Evolutionary conservation across 768 basidiomycete species (phyloP).

Genomic region (Amanita phalloides): DNA sequence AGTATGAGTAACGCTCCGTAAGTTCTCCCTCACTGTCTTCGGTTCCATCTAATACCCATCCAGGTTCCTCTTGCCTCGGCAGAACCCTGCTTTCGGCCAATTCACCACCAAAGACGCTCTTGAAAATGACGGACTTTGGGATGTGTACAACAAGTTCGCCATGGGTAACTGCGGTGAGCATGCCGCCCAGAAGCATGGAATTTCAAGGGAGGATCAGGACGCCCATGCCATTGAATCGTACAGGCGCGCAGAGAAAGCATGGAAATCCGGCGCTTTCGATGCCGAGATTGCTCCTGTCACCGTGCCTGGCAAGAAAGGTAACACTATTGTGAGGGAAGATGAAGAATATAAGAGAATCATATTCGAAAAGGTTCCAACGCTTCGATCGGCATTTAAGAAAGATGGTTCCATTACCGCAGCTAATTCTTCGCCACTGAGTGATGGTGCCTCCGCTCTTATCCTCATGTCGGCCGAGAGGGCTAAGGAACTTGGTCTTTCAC

Average conservation of each 20-base stretch:
- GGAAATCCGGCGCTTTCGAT: conserved; percentile 76
- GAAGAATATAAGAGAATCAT: conserved; percentile 98
- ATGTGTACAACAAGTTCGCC: conserved; percentile 94
- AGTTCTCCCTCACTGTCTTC: conserved; percentile 22
- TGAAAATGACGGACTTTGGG: conserved; percentile 89
- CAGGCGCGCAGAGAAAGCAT: conserved; percentile 84
- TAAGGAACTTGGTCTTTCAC: conserved; percentile 81
- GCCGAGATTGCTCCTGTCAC: conserved; percentile 85
- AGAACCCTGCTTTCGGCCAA: conserved; percentile 81
- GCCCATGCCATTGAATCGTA: conserved; percentile 92
- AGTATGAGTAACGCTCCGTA: conserved; percentile 99
- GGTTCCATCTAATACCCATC: conserved; percentile 3
- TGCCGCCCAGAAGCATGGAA: conserved; percentile 70
- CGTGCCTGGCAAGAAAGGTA: conserved; percentile 91
- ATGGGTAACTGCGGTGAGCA: conserved; percentile 97
- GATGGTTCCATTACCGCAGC: conserved; percentile 92
- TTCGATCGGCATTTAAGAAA: conserved; percentile 84
- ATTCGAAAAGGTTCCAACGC: conserved; percentile 84
- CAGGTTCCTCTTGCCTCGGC: conserved; percentile 75
- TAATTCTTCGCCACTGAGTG: conserved; percentile 91
- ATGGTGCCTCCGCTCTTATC: conserved; percentile 93
- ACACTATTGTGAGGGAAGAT: conserved; percentile 83
- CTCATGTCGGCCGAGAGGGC: conserved; percentile 93
- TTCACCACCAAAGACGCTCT: conserved; percentile 81
- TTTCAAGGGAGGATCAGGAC: conserved; percentile 84